These are phyloP conservation scores for Epichloe sibirici DNA, from an alignment of 2,329 filamentous ascomycete genomes.

Conservation along the genomic window DNA sequence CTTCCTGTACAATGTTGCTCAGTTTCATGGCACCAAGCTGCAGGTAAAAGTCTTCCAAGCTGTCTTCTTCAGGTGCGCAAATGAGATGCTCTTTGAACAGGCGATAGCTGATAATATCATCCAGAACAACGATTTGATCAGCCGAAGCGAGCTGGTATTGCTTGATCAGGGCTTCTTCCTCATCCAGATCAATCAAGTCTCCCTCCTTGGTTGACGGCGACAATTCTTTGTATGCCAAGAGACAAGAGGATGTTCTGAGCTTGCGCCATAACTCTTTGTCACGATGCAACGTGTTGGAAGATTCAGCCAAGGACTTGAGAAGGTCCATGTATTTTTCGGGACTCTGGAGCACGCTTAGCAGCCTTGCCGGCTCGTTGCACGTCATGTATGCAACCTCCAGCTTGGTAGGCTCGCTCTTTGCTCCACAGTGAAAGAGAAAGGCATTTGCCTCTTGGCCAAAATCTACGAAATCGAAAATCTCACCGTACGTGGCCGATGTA, in stretches of 20 bases:
- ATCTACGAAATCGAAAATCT: conserved; percentile 95
- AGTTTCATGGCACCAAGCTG: conserved; percentile 68
- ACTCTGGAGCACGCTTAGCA: conserved; percentile 68
- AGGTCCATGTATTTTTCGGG: conserved; percentile 79
- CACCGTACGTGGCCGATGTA: conserved; percentile 54
- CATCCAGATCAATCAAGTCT: conserved; percentile 39
- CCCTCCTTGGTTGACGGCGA: conserved; percentile 31
- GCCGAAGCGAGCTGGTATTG: conserved; percentile 70
- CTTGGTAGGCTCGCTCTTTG: conserved; percentile 82
- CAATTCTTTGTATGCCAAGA: conserved; percentile 75
- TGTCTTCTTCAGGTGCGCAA: conserved; percentile 82
- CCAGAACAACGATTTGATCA: conserved; percentile 61
- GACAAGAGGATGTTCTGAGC: conserved; percentile 63
- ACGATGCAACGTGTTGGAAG: conserved; percentile 54
- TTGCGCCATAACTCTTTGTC: conserved; percentile 68
- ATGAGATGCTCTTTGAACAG: conserved; percentile 77
- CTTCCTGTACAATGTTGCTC: conserved; percentile 66
- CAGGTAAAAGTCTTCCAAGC: conserved; percentile 72
- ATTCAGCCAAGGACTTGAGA: conserved; percentile 68
- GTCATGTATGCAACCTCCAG: conserved; percentile 72
- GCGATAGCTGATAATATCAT: conserved; percentile 81
- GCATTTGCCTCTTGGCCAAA: conserved; percentile 80
- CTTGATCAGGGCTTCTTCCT: conserved; percentile 54
- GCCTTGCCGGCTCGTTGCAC: conserved; percentile 69
- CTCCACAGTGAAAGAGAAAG: conserved; percentile 79